These are phyloP conservation scores for Pythium oligandrum DNA, from an alignment of 352 stramenopile genomes.

Conservation along the genomic window DNA sequence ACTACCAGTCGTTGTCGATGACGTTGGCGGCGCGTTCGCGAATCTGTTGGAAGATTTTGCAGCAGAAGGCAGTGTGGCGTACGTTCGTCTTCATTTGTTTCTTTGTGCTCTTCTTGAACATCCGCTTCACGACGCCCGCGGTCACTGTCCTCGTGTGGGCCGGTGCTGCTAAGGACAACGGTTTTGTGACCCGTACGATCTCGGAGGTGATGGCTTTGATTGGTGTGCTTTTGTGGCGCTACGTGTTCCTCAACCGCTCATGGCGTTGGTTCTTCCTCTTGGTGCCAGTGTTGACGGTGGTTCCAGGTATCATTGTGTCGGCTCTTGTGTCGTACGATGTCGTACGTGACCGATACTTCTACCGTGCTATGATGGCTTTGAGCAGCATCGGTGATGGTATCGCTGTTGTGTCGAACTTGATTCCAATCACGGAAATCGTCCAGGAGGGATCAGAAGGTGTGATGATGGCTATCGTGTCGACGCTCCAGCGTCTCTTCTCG, in stretches of 20 bases:
- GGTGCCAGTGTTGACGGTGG: slow-evolving; percentile 14
- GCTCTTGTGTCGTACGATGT: slow-evolving; percentile 8
- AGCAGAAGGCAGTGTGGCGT: slow-evolving; percentile 12
- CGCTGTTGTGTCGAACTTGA: slow-evolving; percentile 20
- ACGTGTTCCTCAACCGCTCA: slow-evolving; percentile 19
- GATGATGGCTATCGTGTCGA: slow-evolving; percentile 43
- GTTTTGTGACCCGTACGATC: slow-evolving; percentile 20
- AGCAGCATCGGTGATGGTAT: slow-evolving; percentile 2
- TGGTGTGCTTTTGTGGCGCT: slow-evolving; percentile 14
- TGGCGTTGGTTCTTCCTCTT: slow-evolving; percentile 14
- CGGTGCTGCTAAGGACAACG: slow-evolving; percentile 33
- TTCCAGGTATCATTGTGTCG: slow-evolving; percentile 12
- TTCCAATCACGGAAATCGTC: slow-evolving; percentile 55
- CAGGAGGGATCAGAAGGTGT: slow-evolving; percentile 49
- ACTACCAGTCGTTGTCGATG: slow-evolving; percentile 5
- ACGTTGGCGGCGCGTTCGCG: neutral
- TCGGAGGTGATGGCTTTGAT: slow-evolving; percentile 7
- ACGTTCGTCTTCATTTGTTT: slow-evolving; percentile 10
- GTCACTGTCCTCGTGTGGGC: slow-evolving; percentile 32
- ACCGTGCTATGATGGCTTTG: slow-evolving; percentile 1
- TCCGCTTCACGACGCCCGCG: slow-evolving; percentile 40
- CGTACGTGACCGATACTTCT: slow-evolving; percentile 6
- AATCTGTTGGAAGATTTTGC: slow-evolving; percentile 7
- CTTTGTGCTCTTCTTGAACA: slow-evolving; percentile 22
- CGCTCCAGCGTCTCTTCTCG: slow-evolving; percentile 39